phyloP scores from a whole-genome alignment of 2,329 filamentous ascomycete species.

The Pseudopithomyces maydicus region DNA sequence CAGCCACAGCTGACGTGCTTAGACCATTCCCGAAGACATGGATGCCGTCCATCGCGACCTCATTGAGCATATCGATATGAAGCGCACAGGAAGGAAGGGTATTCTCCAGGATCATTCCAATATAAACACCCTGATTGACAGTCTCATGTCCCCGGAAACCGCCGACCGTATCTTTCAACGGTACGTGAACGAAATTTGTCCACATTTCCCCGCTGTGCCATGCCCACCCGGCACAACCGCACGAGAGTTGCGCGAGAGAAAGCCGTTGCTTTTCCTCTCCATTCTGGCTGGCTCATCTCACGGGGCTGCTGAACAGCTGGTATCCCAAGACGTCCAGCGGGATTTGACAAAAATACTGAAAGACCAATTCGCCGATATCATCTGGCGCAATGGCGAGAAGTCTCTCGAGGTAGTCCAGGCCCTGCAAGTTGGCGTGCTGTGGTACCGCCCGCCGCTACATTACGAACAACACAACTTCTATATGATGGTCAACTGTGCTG shows the following conservation, averaged over 20 bases:
- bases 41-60: slow-evolving; percentile 44
- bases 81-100: slow-evolving; percentile 33
- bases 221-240: slow-evolving; percentile 61
- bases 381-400: slow-evolving; percentile 78
- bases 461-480: slow-evolving; percentile 91
- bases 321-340: slow-evolving; percentile 62
- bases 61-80: slow-evolving; percentile 42
- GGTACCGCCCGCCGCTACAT: slow-evolving; percentile 83
- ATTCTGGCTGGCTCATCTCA: slow-evolving; percentile 60
- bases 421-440: slow-evolving; percentile 74
- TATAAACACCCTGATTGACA: slow-evolving; percentile 47
- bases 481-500: slow-evolving; percentile 80
- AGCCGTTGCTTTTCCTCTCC: slow-evolving; percentile 64
- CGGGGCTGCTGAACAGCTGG: slow-evolving; percentile 48
- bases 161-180: slow-evolving; percentile 63
- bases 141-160: slow-evolving; percentile 56
- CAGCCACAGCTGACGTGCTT: slow-evolving; percentile 9
- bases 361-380: slow-evolving; percentile 72
- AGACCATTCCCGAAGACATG: slow-evolving; percentile 46
- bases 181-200: slow-evolving; percentile 60
- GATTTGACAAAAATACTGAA: slow-evolving; percentile 72
- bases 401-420: slow-evolving; percentile 82
- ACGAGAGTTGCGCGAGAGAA: slow-evolving; percentile 60
- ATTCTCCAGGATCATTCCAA: slow-evolving; percentile 43
- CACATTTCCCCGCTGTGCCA: slow-evolving; percentile 63